Evolutionary conservation across 495 filamentous ascomycete species (phyloP).

Genomic region (Aspergillus heteromorphus): DNA sequence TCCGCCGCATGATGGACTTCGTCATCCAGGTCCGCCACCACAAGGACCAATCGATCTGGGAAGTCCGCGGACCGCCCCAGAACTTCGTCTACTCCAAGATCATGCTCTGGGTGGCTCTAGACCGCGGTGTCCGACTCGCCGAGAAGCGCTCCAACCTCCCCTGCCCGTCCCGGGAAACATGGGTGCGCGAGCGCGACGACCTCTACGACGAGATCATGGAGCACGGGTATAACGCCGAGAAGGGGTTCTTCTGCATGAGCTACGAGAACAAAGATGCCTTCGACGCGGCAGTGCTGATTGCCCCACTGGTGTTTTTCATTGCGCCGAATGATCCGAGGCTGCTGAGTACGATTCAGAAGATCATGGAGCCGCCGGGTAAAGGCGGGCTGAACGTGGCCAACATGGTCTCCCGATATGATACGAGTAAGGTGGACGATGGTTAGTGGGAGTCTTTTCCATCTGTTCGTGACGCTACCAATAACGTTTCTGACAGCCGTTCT

Average conservation of each 20-base stretch:
- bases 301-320: constrained; percentile 70
- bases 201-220: constrained; percentile 72
- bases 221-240: constrained; percentile 58
- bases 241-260: constrained; percentile 63
- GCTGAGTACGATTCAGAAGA: constrained; percentile 60
- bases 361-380: constrained; percentile 61
- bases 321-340: constrained; percentile 69
- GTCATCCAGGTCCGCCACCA: constrained; percentile 43
- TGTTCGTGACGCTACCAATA: background rate
- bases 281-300: constrained; percentile 66
- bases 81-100: constrained; percentile 70
- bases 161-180: constrained; percentile 58
- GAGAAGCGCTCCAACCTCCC: constrained; percentile 63
- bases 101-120: constrained; percentile 73
- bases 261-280: constrained; percentile 62
- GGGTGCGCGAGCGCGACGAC: constrained; percentile 55
- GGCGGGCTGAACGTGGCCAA: constrained; percentile 67
- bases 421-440: constrained; percentile 60
- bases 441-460: constrained; percentile 18
- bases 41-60: constrained; percentile 76
- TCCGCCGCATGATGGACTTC: constrained; percentile 53
- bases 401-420: constrained; percentile 68
- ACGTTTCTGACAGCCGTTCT: constrained; percentile 8
- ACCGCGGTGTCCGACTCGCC: constrained; percentile 62
- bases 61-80: constrained; percentile 65